Conservation (phyloP, 805 yeast genomes). For the Wickerhamomyces hampshirensis region DNA sequence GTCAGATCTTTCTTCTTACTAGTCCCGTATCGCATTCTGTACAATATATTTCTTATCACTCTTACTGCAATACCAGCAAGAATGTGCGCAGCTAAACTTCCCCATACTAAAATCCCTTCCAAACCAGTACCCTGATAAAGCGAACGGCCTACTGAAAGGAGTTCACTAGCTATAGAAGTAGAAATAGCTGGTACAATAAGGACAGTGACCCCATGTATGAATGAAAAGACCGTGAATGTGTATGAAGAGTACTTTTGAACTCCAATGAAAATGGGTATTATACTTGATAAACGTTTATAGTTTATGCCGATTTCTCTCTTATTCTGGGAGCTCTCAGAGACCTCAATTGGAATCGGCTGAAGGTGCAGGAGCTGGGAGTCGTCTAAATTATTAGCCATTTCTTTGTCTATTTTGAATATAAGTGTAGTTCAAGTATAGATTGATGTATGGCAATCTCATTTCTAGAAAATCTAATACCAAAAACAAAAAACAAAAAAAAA, state of each 20-base stretch:
- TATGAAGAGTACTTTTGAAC: conserved; percentile 60
- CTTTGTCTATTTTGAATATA: too few relatives aligned
- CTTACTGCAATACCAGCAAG: conserved; percentile 47
- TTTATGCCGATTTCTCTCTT: conserved; percentile 1
- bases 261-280: conserved; percentile 18
- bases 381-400: not conserved
- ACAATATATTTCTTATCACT: conserved; percentile 29
- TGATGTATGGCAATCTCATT: too few relatives aligned
- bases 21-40: conserved; percentile 22
- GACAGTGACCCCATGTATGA: conserved; percentile 53
- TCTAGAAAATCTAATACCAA: too few relatives aligned
- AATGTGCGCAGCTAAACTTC: conserved; percentile 45
- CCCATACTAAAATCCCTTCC: conserved; percentile 45
- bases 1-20: conserved; percentile 18
- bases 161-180: conserved; percentile 41
- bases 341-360: conserved; percentile 1
- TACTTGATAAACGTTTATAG: conserved; percentile 1
- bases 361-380: not conserved
- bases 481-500: too few relatives aligned
- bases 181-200: conserved; percentile 49
- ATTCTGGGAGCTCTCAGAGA: not conserved
- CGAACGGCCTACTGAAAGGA: conserved; percentile 55
- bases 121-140: conserved; percentile 51
- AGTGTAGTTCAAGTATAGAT: too few relatives aligned
- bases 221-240: conserved; percentile 50